Evolutionary conservation across 371 early-diverging fungal genomes (phyloP), one percentile per base, ranked within the genome.

Genomic region (Mortierella sp.): DNA sequence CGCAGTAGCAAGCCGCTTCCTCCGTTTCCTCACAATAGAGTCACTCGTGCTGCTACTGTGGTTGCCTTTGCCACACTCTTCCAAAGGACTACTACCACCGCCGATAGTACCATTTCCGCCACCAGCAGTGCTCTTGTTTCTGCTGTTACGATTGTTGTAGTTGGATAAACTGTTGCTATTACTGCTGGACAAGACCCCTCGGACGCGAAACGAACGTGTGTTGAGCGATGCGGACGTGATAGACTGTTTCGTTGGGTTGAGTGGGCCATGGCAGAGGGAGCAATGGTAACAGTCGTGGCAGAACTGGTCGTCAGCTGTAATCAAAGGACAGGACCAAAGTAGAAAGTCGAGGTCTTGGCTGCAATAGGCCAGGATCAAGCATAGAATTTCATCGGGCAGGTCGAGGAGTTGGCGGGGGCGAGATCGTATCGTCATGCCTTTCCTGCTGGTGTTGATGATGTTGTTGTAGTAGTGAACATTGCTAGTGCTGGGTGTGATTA

Each of bases 301-400:
- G 43, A 53, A 69, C 34, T 77, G 72, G 28, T 24, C 73, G 24
- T 72, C 57, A 19, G 57, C 51, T 9, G 59, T 34, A 24, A 77
- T 24, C 48, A 74, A 28, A 5, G 77, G 74, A 53, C 77, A 74
- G 26, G 77, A 71, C 77, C 74, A 77, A 11, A 81, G 74, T n/a
- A 81, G 51, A 61, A 59, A 71, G 43, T 76, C 77, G 46, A 81
- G 71, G 44, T 79, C 80, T 19, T 77, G 50, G 44, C 74, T 77
- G 43, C 82, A 81, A 34, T 81, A 81, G 37, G 24, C 44, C 11
- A 81, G 24, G 51, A 81, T 81, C 71, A 70, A 31, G 11, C 71
- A 48, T 5, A 81, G 67, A 57, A 81, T 71, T 40, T 81, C 82
- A 43, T 74, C 77, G 4, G 82, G 82, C 0, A 81, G 72, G 71